phyloP scores from a whole-genome alignment of 2,329 filamentous ascomycete species.

The Aureobasidium zeae region DNA sequence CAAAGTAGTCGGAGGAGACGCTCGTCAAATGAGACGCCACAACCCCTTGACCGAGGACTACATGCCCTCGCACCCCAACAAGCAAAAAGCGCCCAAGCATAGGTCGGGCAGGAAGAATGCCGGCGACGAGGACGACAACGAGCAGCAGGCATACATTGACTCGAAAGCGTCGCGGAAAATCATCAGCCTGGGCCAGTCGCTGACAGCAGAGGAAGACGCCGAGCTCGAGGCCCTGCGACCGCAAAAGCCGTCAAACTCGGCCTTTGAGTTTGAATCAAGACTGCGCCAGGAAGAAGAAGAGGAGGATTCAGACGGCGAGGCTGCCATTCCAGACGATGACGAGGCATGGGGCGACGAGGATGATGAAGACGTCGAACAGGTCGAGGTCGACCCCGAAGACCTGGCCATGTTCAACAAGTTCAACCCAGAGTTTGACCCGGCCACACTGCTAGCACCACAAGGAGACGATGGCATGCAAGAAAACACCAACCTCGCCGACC shows the following conservation, averaged over 20 bases:
- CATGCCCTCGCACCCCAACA: slow-evolving; percentile 60
- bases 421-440: slow-evolving; percentile 64
- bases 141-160: slow-evolving; percentile 55
- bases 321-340: slow-evolving; percentile 38
- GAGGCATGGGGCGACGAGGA: slow-evolving; percentile 71
- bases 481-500: slow-evolving; percentile 72
- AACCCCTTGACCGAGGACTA: slow-evolving; percentile 89
- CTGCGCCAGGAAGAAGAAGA: slow-evolving; percentile 34
- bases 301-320: slow-evolving; percentile 34
- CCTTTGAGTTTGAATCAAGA: slow-evolving; percentile 73
- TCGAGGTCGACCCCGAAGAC: slow-evolving; percentile 80
- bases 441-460: slow-evolving; percentile 57
- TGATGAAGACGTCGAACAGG: slow-evolving; percentile 52
- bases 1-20: slow-evolving; percentile 53
- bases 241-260: slow-evolving; percentile 42
- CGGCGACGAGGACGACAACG: slow-evolving; percentile 50
- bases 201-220: slow-evolving; percentile 69
- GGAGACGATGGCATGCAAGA: slow-evolving; percentile 39
- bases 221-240: slow-evolving; percentile 36
- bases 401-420: slow-evolving; percentile 88
- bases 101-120: slow-evolving; percentile 49
- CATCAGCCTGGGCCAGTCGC: slow-evolving; percentile 76
- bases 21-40: slow-evolving; percentile 59
- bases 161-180: slow-evolving; percentile 83
- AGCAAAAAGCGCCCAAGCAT: slow-evolving; percentile 56